A percentile compares a stretch with the other conserved stretches of the same genome.
These are phyloP conservation scores for Pharus latifolius DNA, from an alignment of 176 grass and related monocot genomes.

Conservation along the genomic window DNA sequence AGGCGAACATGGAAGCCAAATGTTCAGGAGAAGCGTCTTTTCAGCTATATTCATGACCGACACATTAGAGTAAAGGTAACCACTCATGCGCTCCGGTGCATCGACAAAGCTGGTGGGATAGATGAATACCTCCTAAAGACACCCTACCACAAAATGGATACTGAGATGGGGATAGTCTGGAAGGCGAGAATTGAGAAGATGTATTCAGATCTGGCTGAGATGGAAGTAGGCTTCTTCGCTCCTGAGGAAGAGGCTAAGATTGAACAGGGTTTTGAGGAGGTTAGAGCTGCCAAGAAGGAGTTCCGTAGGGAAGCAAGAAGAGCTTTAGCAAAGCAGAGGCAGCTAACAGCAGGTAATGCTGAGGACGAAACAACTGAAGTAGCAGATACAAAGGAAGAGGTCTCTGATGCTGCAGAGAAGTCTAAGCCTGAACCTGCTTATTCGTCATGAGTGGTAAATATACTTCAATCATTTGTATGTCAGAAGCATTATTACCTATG, in stretches of 20 bases:
- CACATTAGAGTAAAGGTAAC: slow-evolving; percentile 87
- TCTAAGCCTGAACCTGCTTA: background rate
- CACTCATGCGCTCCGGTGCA: slow-evolving; percentile 85
- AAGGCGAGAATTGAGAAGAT: slow-evolving; percentile 90
- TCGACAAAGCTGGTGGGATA: slow-evolving; percentile 95
- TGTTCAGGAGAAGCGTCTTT: slow-evolving; percentile 92
- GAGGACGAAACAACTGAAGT: background rate
- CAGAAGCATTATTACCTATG: background rate
- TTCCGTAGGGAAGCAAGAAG: slow-evolving; percentile 36
- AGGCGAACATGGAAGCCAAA: slow-evolving; percentile 93
- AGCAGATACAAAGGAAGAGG: slow-evolving; percentile 19
- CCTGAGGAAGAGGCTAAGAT: slow-evolving; percentile 78
- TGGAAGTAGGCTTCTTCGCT: slow-evolving; percentile 60
- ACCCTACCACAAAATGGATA: slow-evolving; percentile 85
- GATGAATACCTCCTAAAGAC: slow-evolving; percentile 96
- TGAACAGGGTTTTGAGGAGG: slow-evolving; percentile 47
- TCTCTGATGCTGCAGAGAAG: slow-evolving; percentile 5
- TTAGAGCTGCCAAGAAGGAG: slow-evolving; percentile 37
- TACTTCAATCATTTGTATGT: background rate
- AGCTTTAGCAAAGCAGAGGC: slow-evolving; percentile 44
- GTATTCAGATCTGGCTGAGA: slow-evolving; percentile 66
- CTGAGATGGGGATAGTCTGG: slow-evolving; percentile 76
- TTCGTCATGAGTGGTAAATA: slow-evolving; percentile 23
- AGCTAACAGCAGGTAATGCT: slow-evolving; percentile 25
- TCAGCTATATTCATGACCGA: slow-evolving; percentile 85